Base-by-base conservation (phyloP, 352 stramenopile species). In the Pythium phragmitis region DNA sequence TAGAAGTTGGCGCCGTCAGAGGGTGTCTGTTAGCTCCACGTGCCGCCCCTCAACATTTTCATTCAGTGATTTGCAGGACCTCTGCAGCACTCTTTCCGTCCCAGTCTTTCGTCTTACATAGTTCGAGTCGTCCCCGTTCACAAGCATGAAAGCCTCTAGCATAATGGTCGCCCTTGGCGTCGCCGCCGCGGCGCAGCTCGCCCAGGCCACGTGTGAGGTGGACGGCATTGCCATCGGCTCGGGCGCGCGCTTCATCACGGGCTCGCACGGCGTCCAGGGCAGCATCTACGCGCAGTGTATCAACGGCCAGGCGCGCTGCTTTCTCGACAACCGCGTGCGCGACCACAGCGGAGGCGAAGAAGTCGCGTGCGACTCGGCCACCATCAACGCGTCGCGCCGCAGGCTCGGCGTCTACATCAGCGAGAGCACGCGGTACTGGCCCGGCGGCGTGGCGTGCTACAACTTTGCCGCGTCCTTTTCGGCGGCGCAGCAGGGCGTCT, bases 201-300 rank as follows among this genome's bases (percentile, higher is more conserved):
- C 28, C 6, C 43, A 33, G 33, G 45, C 61, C 2, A 28, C 61
- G 46, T 70, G 63, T 43, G 56, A 70, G 1, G 33, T 70, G 21
- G 63, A 50, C 34, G 63, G 63, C 21, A 33, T 70, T 48, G 54
- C 56, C 14, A 12, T 70, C 48, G 37, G 23, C 56, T 41, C 55
- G 16, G 46, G 56, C 30, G 62, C 72, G 43, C 66, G 67, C 43
- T 80, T 72, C 70, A 68, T 80, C 60, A 75, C 73, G n/a, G 73
- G 73, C 48, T 49, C 41, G 42, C 58, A 75, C 21, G 63, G 67
- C 13, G 52, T 80, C 45, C 51, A 66, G 42, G 69, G 69, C 16
- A 76, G 67, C 64, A 80, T 80, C 63, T 80, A 80, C 73, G 73
- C 73, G n/a, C 68, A 65, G 46, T 80, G 73, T 48, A 48, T 63